A percentile compares a stretch with the other conserved stretches of the same genome.
Conservation (phyloP, 1,139 yeast genomes). For the Kurtzmaniella quercitrusa region DNA sequence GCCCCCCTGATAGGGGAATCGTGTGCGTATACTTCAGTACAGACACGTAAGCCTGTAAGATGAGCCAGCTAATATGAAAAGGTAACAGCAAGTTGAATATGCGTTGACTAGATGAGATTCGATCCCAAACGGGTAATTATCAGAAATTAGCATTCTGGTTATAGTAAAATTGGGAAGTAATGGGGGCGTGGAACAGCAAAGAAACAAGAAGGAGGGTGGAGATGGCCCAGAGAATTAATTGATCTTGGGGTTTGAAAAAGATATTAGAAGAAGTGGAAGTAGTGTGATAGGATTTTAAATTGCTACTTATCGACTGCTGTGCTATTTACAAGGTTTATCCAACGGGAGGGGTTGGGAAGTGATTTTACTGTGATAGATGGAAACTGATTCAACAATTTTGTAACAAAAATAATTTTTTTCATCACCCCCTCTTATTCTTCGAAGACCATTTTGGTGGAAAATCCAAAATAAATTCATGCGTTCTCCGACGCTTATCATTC, state of each 20-base stretch:
- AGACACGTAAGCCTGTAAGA: constrained; percentile 3
- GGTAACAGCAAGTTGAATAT: neutral
- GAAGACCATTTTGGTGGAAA: neutral
- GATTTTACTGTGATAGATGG: no score
- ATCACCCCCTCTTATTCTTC: no score
- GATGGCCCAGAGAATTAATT: neutral
- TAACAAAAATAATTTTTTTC: no score
- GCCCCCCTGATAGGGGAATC: neutral
- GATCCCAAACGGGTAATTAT: neutral
- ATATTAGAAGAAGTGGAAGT: no score
- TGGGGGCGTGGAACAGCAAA: neutral
- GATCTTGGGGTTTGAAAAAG: neutral
- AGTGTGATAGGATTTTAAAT: no score
- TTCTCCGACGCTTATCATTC: neutral
- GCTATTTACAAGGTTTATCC: no score
- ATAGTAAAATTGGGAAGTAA: neutral
- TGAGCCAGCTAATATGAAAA: neutral
- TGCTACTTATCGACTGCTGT: no score
- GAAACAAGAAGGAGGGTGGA: neutral
- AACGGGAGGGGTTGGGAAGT: no score
- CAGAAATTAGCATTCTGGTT: neutral
- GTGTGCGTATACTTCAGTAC: constrained; percentile 5
- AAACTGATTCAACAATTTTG: no score
- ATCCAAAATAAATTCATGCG: neutral
- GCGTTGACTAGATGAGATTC: neutral